A percentile compares a stretch with the other conserved stretches of the same genome.
phyloP scores from a whole-genome alignment of 2,329 filamentous ascomycete genomes.

The Ophiostoma ips region DNA sequence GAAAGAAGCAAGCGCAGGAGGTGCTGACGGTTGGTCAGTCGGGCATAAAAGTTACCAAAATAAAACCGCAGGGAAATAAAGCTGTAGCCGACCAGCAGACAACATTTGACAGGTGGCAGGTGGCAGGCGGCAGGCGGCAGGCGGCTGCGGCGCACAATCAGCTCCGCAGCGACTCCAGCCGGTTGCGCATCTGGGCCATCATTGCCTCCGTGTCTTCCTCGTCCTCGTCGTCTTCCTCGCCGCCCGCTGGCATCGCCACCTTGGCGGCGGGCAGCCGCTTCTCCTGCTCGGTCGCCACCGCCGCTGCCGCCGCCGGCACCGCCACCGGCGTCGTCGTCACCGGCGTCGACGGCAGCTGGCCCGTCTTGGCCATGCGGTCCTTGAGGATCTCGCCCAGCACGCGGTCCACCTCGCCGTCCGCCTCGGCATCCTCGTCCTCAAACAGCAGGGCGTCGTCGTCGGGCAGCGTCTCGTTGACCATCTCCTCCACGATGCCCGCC shows the following conservation, averaged over 20 bases:
- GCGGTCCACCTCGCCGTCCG: constrained; percentile 75
- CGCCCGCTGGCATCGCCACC: constrained; percentile 32
- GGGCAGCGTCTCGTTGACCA: constrained; percentile 79
- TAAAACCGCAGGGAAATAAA: no score
- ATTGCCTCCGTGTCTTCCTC: constrained; percentile 81
- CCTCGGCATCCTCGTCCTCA: constrained; percentile 62
- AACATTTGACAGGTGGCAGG: no score
- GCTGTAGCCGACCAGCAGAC: no score
- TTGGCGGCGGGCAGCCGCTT: constrained; percentile 24
- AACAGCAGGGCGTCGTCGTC: constrained; percentile 51
- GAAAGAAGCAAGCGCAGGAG: neutral
- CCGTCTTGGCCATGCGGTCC: constrained; percentile 57
- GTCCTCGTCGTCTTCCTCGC: constrained; percentile 49
- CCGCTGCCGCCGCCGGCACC: constrained; percentile 33
- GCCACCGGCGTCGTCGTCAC: constrained; percentile 31
- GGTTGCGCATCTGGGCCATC: constrained; percentile 85
- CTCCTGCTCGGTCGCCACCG: constrained; percentile 27
- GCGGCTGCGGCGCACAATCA: constrained; percentile 24
- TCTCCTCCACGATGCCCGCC: constrained; percentile 95
- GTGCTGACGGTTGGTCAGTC: no score
- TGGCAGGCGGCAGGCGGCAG: no score
- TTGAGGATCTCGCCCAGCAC: constrained; percentile 83
- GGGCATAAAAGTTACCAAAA: no score
- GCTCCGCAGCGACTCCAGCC: constrained; percentile 82
- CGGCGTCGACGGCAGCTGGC: constrained; percentile 41